phyloP scores from a whole-genome alignment of 352 stramenopile species.

The Phytophthora podocarpi region DNA sequence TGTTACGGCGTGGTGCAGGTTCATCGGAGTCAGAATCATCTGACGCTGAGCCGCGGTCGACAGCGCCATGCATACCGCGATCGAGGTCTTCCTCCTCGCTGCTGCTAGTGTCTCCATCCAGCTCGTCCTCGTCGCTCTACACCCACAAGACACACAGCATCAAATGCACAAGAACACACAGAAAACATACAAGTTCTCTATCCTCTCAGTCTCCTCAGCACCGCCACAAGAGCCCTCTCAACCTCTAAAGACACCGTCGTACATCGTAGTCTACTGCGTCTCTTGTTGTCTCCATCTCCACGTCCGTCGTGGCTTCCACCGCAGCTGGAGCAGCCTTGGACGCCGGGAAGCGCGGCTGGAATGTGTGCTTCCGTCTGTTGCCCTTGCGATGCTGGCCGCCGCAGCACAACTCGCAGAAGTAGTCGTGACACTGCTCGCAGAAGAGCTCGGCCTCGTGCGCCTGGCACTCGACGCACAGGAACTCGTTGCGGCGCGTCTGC shows the following conservation, averaged over 20 bases:
- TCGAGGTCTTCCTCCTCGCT: conserved; percentile 48
- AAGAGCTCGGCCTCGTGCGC: conserved; percentile 75
- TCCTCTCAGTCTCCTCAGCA: conserved; percentile 11
- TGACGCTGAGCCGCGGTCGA: conserved; percentile 25
- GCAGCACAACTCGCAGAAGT: conserved; percentile 88
- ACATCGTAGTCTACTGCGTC: conserved; percentile 46
- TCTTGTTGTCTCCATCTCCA: conserved; percentile 24
- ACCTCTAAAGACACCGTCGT: conserved; percentile 6
- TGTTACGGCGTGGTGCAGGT: conserved; percentile 63
- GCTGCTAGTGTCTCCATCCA: conserved; percentile 49
- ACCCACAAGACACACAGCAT: conserved; percentile 3
- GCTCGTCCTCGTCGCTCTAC: conserved; percentile 51
- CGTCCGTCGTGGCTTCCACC: conserved; percentile 1
- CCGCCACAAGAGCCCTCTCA: background rate
- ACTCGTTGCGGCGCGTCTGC: conserved; percentile 41
- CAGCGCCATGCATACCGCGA: conserved; percentile 32
- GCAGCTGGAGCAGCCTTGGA: conserved; percentile 17
- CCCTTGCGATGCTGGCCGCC: conserved; percentile 87
- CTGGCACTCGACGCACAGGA: conserved; percentile 75
- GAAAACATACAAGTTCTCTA: background rate
- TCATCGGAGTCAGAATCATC: conserved; percentile 48
- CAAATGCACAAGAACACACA: conserved; percentile 10
- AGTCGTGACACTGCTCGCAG: conserved; percentile 90
- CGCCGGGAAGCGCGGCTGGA: conserved; percentile 60
- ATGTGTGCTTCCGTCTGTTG: conserved; percentile 76